Conservation (phyloP, 306 rosid genomes). For the Boehmeria nivea region DNA sequence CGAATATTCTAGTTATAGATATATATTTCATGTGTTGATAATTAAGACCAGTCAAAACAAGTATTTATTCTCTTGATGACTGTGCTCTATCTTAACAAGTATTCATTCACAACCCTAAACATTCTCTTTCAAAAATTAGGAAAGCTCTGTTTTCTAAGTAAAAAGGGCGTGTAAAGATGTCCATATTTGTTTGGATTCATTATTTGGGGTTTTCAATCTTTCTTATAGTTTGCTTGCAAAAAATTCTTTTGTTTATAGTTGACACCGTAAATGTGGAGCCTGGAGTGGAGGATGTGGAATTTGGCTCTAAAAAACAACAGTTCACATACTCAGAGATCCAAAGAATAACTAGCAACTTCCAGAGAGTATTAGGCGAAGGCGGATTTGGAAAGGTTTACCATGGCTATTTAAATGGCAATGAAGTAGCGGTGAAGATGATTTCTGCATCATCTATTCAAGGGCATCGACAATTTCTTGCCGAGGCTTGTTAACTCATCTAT, state of each 20-base stretch:
- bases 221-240: background rate
- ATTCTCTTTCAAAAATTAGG: too few relatives aligned
- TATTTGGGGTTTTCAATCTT: too few relatives aligned
- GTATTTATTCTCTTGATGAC: too few relatives aligned
- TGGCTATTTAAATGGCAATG: conserved; percentile 25
- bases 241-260: too few relatives aligned
- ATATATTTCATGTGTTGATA: too few relatives aligned
- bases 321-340: conserved; percentile 30
- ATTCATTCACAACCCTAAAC: too few relatives aligned
- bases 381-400: conserved; percentile 41
- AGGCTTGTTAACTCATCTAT: conserved; percentile 29
- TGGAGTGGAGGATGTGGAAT: background rate
- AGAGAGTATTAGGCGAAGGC: conserved; percentile 33
- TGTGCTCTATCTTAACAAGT: too few relatives aligned
- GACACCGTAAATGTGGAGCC: background rate
- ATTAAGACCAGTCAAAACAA: too few relatives aligned
- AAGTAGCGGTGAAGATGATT: conserved; percentile 48
- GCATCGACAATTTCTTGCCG: conserved; percentile 37
- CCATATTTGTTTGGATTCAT: too few relatives aligned
- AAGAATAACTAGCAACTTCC: conserved; percentile 32
- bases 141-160: too few relatives aligned
- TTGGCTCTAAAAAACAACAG: conserved; percentile 17
- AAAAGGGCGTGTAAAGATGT: too few relatives aligned
- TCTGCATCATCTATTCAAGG: conserved; percentile 34
- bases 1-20: too few relatives aligned